These are phyloP conservation scores for Scheffersomyces parashehatae DNA, from an alignment of 1,139 yeast genomes.

Conservation along the genomic window DNA sequence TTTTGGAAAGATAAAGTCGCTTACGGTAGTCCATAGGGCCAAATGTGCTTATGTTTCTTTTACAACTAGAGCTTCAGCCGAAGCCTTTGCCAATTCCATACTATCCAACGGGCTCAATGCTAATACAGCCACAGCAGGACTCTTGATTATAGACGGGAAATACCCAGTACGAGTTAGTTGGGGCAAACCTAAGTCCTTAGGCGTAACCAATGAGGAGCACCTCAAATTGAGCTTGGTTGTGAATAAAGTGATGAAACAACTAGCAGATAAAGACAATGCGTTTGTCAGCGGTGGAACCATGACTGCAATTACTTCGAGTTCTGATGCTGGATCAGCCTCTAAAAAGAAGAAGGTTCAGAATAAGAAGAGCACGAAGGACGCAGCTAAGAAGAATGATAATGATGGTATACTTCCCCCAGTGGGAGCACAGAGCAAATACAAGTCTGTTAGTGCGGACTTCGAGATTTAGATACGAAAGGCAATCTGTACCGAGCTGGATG, in stretches of 20 bases:
- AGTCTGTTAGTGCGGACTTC: too few species aligned
- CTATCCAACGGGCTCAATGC: constrained; percentile 26
- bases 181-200: constrained; percentile 60
- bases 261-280: constrained; percentile 43
- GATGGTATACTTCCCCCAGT: too few species aligned
- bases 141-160: constrained; percentile 31
- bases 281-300: background rate
- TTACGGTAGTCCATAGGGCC: constrained; percentile 60
- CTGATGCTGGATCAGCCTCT: background rate
- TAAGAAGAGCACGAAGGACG: background rate
- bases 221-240: constrained; percentile 56
- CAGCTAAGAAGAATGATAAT: too few species aligned
- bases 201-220: constrained; percentile 48
- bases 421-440: too few species aligned
- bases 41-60: constrained; percentile 67
- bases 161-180: constrained; percentile 62
- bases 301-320: background rate
- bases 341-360: background rate
- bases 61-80: constrained; percentile 52
- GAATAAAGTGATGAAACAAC: constrained; percentile 56
- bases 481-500: too few species aligned
- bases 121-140: constrained; percentile 33
- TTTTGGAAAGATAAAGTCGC: constrained; percentile 48
- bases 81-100: constrained; percentile 47
- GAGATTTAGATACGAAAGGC: too few species aligned